A percentile compares a stretch with the other conserved stretches of the same genome.
These are phyloP conservation scores for Protomyces inundatus DNA, from an alignment of 1,139 yeast genomes.

Conservation along the genomic window DNA sequence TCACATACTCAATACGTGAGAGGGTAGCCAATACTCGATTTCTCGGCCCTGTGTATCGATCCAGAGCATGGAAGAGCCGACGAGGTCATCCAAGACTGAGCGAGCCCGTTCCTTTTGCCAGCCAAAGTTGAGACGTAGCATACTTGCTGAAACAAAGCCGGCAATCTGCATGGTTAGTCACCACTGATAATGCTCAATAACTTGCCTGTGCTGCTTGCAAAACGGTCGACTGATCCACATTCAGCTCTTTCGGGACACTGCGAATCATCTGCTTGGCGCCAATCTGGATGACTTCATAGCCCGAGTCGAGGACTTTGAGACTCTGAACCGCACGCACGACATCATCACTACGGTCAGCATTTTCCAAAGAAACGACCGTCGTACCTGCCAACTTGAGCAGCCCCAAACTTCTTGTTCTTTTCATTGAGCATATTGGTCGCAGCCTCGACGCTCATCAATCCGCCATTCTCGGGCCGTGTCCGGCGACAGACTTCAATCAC, in stretches of 20 bases:
- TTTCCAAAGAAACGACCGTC: background rate
- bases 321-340: constrained; percentile 48
- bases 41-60: constrained; percentile 61
- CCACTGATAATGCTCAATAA: background rate
- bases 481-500: constrained; percentile 69
- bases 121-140: constrained; percentile 62
- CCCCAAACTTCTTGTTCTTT: constrained; percentile 36
- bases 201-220: constrained; percentile 60
- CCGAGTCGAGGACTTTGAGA: constrained; percentile 45
- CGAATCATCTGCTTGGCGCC: constrained; percentile 43
- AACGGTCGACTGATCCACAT: constrained; percentile 61
- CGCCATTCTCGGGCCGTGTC: constrained; percentile 72
- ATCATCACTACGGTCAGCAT: constrained; percentile 40
- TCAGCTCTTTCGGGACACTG: constrained; percentile 51
- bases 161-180: constrained; percentile 42
- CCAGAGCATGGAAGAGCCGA: constrained; percentile 77
- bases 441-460: constrained; percentile 63
- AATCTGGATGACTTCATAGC: constrained; percentile 45
- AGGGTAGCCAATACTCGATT: constrained; percentile 53
- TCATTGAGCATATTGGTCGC: constrained; percentile 38
- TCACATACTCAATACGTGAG: background rate
- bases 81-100: constrained; percentile 69
- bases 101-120: constrained; percentile 66
- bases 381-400: constrained; percentile 34
- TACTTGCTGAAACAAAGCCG: constrained; percentile 57